These are phyloP conservation scores for Aurifilum marmelostoma DNA, from an alignment of 2,329 filamentous ascomycete species.

Conservation along the genomic window DNA sequence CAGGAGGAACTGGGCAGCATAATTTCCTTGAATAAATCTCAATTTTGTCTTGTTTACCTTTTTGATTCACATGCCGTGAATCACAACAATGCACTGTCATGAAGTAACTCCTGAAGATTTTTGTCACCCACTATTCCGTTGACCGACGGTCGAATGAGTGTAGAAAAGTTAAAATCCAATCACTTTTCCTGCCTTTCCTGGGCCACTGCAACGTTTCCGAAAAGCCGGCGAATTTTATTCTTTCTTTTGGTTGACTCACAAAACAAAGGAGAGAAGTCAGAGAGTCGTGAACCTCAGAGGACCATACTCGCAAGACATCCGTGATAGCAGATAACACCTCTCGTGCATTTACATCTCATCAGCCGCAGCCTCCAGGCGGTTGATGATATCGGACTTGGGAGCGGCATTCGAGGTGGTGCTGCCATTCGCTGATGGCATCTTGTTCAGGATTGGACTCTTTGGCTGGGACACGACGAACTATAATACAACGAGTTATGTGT, in stretches of 20 bases:
- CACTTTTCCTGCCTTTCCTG: not conserved
- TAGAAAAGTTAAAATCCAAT: not conserved
- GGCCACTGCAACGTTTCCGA: not conserved
- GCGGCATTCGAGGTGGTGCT: conserved; percentile 33
- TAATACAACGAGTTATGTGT: not conserved
- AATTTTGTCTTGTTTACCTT: not conserved
- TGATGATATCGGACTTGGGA: conserved; percentile 34
- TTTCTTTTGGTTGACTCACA: not conserved
- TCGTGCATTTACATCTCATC: conserved; percentile 27
- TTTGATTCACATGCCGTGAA: not conserved
- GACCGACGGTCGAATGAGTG: not conserved
- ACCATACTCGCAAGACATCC: not conserved
- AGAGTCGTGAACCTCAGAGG: not conserved
- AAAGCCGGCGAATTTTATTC: not conserved
- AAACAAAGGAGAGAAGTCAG: not conserved
- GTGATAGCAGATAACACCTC: not conserved
- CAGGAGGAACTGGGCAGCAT: not conserved
- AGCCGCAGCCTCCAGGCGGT: conserved; percentile 41
- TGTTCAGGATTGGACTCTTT: conserved; percentile 63
- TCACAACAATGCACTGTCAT: not conserved
- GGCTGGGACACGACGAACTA: conserved; percentile 76
- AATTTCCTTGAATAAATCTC: not conserved
- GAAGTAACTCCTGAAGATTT: not conserved
- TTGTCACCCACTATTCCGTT: not conserved
- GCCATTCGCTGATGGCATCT: conserved; percentile 22